Evolutionary conservation across 352 stramenopile genomes (phyloP).

Genomic region (Phytopythium montanum): DNA sequence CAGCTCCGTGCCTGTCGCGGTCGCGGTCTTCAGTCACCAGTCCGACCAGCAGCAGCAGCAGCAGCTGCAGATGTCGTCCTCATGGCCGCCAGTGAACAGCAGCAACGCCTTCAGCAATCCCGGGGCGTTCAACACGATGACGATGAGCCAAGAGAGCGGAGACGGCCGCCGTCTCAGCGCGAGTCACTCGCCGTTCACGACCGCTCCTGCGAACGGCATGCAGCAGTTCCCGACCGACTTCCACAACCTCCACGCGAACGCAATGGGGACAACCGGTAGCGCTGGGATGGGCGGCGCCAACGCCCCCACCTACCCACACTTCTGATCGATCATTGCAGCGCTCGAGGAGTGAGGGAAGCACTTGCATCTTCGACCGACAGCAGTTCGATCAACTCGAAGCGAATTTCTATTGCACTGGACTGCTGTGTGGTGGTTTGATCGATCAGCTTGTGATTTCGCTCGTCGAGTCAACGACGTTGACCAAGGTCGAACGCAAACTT

Average conservation of each 20-base stretch:
- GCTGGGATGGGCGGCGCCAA: not conserved
- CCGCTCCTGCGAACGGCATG: not conserved
- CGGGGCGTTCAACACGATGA: not conserved
- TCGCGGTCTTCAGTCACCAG: slow-evolving; percentile 1
- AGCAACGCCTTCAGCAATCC: not conserved
- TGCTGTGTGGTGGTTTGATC: no score
- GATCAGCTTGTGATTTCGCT: no score
- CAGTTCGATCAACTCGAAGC: no score
- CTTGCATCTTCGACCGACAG: not conserved
- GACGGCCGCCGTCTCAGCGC: slow-evolving; percentile 1
- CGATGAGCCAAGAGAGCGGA: not conserved
- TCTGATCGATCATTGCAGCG: not conserved
- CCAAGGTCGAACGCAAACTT: no score
- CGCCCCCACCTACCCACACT: not conserved
- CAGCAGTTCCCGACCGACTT: slow-evolving; percentile 18
- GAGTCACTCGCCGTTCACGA: not conserved
- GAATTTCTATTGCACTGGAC: no score
- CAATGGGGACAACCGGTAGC: not conserved
- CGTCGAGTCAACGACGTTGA: no score
- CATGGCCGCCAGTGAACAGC: slow-evolving; percentile 3
- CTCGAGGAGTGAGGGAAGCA: not conserved
- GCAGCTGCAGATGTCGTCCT: slow-evolving; percentile 1
- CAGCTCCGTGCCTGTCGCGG: slow-evolving; percentile 3
- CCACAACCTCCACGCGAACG: slow-evolving; percentile 13
- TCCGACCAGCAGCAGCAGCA: not conserved